Evolutionary conservation across 1,284 basidiomycete species (phyloP).

Genomic region (Austropuccinia psidii): DNA sequence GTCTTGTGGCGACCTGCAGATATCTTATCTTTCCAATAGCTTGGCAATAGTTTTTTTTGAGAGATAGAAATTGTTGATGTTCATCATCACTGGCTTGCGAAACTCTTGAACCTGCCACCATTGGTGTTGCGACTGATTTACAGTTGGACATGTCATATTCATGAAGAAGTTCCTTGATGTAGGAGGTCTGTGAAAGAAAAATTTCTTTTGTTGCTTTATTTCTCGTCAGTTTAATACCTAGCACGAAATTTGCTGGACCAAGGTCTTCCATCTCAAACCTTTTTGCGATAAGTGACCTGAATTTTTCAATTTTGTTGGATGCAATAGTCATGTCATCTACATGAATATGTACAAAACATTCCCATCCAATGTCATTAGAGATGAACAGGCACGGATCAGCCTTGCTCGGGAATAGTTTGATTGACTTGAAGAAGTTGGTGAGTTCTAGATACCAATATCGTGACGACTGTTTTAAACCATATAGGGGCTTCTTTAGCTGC

Average conservation of each 20-base stretch:
- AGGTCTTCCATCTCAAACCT: conserved; percentile 19
- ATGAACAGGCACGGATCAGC: conserved; percentile 21
- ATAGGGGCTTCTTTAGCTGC: background rate
- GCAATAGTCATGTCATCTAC: background rate
- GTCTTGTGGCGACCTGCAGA: background rate
- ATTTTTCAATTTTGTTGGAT: background rate
- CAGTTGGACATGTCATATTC: background rate
- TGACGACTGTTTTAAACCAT: conserved; percentile 10
- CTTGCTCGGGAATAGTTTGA: background rate
- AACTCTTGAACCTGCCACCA: background rate
- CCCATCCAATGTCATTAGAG: background rate
- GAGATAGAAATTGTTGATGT: background rate
- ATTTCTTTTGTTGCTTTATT: background rate
- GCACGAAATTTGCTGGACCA: background rate
- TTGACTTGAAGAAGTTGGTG: background rate
- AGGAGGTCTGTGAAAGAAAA: background rate
- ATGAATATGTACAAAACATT: conserved; percentile 9
- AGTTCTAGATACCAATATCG: background rate
- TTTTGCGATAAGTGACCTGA: background rate
- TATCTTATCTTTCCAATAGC: background rate
- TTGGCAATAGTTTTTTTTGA: background rate
- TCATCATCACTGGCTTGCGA: background rate
- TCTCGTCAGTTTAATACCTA: conserved; percentile 5
- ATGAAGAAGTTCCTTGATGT: background rate
- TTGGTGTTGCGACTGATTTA: background rate